Conservation (phyloP, 257 asterid genomes). For the Lantana camara region DNA sequence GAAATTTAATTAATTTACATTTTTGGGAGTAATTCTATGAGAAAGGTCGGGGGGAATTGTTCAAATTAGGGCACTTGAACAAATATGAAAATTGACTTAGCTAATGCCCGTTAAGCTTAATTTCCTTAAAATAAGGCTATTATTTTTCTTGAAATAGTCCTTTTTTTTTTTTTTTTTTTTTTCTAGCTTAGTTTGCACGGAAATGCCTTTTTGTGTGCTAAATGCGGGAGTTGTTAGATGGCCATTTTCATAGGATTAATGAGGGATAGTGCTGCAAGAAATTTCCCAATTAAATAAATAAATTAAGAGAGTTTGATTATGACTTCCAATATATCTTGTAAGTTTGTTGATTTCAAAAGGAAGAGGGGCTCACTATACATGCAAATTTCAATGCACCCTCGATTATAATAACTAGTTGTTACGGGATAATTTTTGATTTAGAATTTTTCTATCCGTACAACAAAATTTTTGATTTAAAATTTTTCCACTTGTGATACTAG, state of each 20-base stretch:
- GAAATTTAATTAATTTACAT: not conserved
- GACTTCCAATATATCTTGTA: not conserved
- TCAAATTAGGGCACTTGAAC: not conserved
- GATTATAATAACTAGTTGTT: too few species aligned
- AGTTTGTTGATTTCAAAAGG: not conserved
- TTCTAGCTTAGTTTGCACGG: conserved; percentile 19
- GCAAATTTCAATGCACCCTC: too few species aligned
- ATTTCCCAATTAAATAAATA: conserved; percentile 15
- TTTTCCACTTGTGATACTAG: too few species aligned
- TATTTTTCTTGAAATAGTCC: conserved; percentile 1
- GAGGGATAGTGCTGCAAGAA: not conserved
- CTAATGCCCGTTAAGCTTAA: conserved; percentile 10
- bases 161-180: too few species aligned
- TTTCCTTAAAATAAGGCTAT: not conserved
- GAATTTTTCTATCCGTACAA: too few species aligned
- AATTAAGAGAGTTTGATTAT: not conserved
- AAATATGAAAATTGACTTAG: too few species aligned
- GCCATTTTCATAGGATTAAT: conserved; percentile 10
- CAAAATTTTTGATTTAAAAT: too few species aligned
- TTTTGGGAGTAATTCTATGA: not conserved
- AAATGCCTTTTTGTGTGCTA: conserved; percentile 18
- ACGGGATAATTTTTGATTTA: too few species aligned
- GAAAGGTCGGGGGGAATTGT: not conserved
- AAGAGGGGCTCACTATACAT: too few species aligned
- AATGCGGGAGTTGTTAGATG: conserved; percentile 21